Conservation (phyloP, 495 filamentous ascomycete species). For the Penicillium simplicissimum region DNA sequence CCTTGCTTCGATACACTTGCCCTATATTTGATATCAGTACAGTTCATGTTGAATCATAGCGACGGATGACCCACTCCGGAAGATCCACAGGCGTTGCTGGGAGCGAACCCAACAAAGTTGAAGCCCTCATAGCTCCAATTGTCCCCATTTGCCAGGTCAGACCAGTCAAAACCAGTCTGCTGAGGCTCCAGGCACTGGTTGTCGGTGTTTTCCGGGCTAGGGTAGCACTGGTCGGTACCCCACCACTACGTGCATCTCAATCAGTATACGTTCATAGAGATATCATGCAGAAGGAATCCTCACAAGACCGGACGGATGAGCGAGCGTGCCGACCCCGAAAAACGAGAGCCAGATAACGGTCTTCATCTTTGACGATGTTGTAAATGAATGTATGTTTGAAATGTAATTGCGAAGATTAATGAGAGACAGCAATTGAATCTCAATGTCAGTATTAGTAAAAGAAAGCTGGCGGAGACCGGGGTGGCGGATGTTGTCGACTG, state of each 20-base stretch:
- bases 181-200: conserved; percentile 72
- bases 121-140: conserved; percentile 68
- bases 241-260: conserved; percentile 44
- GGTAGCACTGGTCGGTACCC: conserved; percentile 60
- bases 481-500: conserved; percentile 18
- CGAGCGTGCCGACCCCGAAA: conserved; percentile 25
- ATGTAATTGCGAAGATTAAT: conserved; percentile 19
- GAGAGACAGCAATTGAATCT: conserved; percentile 21
- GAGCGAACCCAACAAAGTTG: conserved; percentile 69
- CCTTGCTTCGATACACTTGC: conserved; percentile 66
- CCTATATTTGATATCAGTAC: conserved; percentile 26
- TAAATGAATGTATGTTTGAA: conserved; percentile 2
- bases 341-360: conserved; percentile 28
- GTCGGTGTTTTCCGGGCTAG: conserved; percentile 72
- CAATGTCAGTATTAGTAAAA: conserved; percentile 1
- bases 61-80: conserved; percentile 35
- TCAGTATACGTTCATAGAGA: background rate
- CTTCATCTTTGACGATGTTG: conserved; percentile 26
- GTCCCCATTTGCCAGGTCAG: conserved; percentile 56
- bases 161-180: conserved; percentile 70
- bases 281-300: conserved; percentile 6
- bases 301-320: conserved; percentile 37
- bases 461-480: conserved; percentile 8
- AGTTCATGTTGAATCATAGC: background rate
- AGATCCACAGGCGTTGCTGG: conserved; percentile 53